These are phyloP conservation scores for Knoxdaviesia capensis DNA, from an alignment of 2,329 filamentous ascomycete genomes.

Conservation along the genomic window DNA sequence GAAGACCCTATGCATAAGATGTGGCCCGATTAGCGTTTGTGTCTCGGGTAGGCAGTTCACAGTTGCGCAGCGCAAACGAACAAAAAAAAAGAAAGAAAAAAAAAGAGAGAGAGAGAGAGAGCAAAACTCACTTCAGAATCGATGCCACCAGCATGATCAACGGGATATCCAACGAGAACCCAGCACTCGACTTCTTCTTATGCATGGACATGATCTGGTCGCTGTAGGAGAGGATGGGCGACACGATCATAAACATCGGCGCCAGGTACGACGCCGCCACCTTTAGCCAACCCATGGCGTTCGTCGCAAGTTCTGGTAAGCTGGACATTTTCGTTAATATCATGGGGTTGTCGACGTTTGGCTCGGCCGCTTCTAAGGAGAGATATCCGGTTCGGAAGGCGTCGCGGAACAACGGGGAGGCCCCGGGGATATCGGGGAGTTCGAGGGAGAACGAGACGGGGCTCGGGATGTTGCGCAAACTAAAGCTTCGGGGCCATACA, in stretches of 20 bases:
- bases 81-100: neutral
- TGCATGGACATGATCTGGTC: slow-evolving; percentile 49
- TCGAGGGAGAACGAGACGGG: no score
- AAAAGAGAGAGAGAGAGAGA: neutral
- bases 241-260: slow-evolving; percentile 42
- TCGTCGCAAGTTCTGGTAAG: no score
- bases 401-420: no score
- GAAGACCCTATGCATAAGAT: slow-evolving; percentile 29
- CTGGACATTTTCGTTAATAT: no score
- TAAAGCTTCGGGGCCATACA: no score
- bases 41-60: neutral
- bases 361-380: no score
- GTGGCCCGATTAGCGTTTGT: neutral
- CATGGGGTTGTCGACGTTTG: no score
- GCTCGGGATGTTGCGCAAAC: no score
- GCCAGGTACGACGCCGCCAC: slow-evolving; percentile 34
- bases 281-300: slow-evolving; percentile 19
- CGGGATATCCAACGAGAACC: slow-evolving; percentile 52
- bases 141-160: slow-evolving; percentile 54
- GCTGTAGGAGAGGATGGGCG: slow-evolving; percentile 43
- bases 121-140: slow-evolving; percentile 31
- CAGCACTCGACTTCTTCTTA: slow-evolving; percentile 39
- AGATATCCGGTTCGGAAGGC: no score
- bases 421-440: no score
- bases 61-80: neutral